phyloP scores from a whole-genome alignment of 176 grass and related monocot genomes.

The Alloteropsis semialata region DNA sequence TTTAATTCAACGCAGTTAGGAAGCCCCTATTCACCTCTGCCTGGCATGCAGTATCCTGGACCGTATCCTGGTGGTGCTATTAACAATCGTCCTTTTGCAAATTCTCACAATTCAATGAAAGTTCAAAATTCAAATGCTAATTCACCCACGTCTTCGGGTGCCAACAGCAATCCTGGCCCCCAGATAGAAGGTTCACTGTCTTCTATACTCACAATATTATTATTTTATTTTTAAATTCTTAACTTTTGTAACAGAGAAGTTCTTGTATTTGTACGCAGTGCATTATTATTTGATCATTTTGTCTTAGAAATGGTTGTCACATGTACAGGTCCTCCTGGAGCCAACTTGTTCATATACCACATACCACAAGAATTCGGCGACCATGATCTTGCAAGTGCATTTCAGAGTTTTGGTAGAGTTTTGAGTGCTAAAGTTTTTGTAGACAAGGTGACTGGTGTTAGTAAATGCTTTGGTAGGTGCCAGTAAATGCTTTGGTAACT shows the following conservation, averaged over 20 bases:
- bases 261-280: background rate
- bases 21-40: constrained; percentile 53
- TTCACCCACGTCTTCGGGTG: constrained; percentile 46
- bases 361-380: constrained; percentile 88
- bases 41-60: constrained; percentile 69
- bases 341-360: constrained; percentile 88
- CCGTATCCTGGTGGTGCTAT: constrained; percentile 51
- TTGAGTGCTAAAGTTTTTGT: constrained; percentile 98
- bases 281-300: background rate
- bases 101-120: constrained; percentile 54
- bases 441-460: constrained; percentile 94
- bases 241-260: background rate
- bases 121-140: constrained; percentile 49
- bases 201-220: constrained; percentile 1
- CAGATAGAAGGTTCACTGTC: constrained; percentile 66
- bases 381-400: constrained; percentile 77
- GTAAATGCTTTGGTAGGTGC: constrained; percentile 99
- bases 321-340: constrained; percentile 69
- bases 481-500: constrained; percentile 99
- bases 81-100: constrained; percentile 40
- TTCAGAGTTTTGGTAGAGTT: constrained; percentile 85
- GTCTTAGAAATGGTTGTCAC: background rate
- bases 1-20: constrained; percentile 58
- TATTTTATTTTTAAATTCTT: background rate
- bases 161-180: constrained; percentile 48